Percentiles rank a stretch among this genome's conserved stretches.
These are phyloP conservation scores for Leucoagaricus sp. DNA, from an alignment of 1,284 basidiomycete genomes.

Conservation along the genomic window DNA sequence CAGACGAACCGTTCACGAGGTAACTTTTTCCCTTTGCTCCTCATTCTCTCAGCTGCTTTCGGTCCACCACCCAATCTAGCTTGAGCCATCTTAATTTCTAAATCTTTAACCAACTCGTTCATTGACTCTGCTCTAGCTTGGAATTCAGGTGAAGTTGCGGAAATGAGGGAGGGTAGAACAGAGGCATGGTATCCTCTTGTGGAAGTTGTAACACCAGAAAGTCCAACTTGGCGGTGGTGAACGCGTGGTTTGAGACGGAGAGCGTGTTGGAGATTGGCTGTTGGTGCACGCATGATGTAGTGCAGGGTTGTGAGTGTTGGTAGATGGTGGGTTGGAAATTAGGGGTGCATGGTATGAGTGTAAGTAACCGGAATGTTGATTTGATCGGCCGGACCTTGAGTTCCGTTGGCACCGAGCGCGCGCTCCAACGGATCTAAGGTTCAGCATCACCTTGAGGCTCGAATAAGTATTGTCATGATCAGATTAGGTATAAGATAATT, in stretches of 20 bases:
- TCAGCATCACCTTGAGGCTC: too few species aligned
- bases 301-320: neutral
- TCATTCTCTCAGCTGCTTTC: conserved; percentile 79
- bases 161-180: conserved; percentile 71
- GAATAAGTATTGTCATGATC: too few species aligned
- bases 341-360: neutral
- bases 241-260: neutral
- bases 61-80: conserved; percentile 64
- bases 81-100: conserved; percentile 57
- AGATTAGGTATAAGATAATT: neutral
- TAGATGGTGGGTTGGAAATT: neutral
- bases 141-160: conserved; percentile 72
- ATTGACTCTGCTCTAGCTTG: conserved; percentile 62
- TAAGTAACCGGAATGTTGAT: conserved; percentile 5
- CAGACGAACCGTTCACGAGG: conserved; percentile 78
- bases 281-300: conserved; percentile 10
- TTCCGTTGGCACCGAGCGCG: neutral
- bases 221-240: neutral
- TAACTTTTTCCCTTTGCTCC: conserved; percentile 81
- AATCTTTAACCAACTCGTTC: conserved; percentile 64
- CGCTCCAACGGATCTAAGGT: neutral
- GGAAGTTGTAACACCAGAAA: neutral
- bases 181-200: conserved; percentile 61
- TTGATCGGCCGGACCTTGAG: conserved; percentile 36
- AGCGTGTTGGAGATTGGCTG: neutral